Base-by-base conservation (phyloP, 345 rosid genomes). In the Anacardium occidentale region DNA sequence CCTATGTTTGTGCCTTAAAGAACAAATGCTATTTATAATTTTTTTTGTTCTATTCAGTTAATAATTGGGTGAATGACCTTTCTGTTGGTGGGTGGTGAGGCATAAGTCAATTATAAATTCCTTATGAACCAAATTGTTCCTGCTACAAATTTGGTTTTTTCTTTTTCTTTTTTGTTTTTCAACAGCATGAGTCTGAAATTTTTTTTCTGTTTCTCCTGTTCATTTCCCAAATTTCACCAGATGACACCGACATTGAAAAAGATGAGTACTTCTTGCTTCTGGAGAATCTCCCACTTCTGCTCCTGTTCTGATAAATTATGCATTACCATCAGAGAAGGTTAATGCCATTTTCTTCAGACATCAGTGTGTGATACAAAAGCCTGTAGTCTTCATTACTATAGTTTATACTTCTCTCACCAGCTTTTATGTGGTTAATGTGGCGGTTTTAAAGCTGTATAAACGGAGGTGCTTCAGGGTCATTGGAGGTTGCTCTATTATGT, bases 261-360 rank as follows among this genome's bases (percentile, higher is more conserved):
- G 85, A 79, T 25, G 89, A 83, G 57, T 79, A 71, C 72, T 89
- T 29, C 67, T 85, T 77, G 72, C 90, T 68, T 81, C 89, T 0
- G 92, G 97, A 26, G 95, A 94, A 66, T 78, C 88, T 0, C 60
- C 92, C 24, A 73, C 90, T 26, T 74, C 89, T 26, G 89, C 98
- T 24, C 81, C 89, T 8, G 80, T 94, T 76, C 78, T 94, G 75
- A 94, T 94, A 59, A 91, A 94, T 86, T 91, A 90, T 44, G 97
- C 85, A 69, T 78, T 94, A 54, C 97, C 98, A 32, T 42, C 87
- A 9, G 91, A 86, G 81, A 92, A 91, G 96, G 97, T 89, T n/a
- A 40, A 55, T 63, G 34, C 8, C 21, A 34, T 29, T 21, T 17
- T 25, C 48, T 60, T 5, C 9, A 18, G 7, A 64, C 8, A 44